Conservation (phyloP, 441 rosid genomes). For the Bocquillonia castaneifolia region DNA sequence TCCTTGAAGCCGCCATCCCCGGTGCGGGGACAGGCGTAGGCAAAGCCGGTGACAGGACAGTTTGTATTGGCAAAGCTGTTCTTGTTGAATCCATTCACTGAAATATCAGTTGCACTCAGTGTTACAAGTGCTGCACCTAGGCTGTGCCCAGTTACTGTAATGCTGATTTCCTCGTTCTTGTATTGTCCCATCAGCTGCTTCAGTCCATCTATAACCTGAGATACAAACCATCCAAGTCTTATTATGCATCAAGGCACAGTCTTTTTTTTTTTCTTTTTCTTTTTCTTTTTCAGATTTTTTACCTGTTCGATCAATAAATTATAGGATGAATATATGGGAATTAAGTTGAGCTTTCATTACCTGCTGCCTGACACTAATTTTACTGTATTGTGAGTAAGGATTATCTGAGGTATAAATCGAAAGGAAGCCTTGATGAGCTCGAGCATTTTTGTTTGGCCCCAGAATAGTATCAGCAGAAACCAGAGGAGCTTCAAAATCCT, state of each 20-base stretch:
- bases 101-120: slow-evolving; percentile 47
- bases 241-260: too few relatives aligned
- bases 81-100: slow-evolving; percentile 36
- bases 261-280: too few relatives aligned
- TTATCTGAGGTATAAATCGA: slow-evolving; percentile 42
- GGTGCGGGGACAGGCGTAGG: slow-evolving; percentile 33
- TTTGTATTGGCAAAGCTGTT: slow-evolving; percentile 1
- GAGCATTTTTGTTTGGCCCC: slow-evolving; percentile 19
- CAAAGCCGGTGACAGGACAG: slow-evolving; percentile 34
- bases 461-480: slow-evolving; percentile 33
- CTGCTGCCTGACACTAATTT: slow-evolving; percentile 50
- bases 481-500: slow-evolving; percentile 39
- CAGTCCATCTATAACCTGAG: slow-evolving; percentile 33
- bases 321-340: background rate
- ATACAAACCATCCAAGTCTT: too few relatives aligned
- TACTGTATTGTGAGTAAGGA: slow-evolving; percentile 33
- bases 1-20: slow-evolving; percentile 30
- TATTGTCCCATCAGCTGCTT: slow-evolving; percentile 36
- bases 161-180: slow-evolving; percentile 50
- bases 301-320: background rate
- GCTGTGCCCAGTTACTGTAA: slow-evolving; percentile 63
- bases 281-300: too few relatives aligned
- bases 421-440: slow-evolving; percentile 40
- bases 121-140: slow-evolving; percentile 51
- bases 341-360: slow-evolving; percentile 21